These are phyloP conservation scores for Fusarium neocosmosporiellum DNA, from an alignment of 2,329 filamentous ascomycete genomes.

Conservation along the genomic window DNA sequence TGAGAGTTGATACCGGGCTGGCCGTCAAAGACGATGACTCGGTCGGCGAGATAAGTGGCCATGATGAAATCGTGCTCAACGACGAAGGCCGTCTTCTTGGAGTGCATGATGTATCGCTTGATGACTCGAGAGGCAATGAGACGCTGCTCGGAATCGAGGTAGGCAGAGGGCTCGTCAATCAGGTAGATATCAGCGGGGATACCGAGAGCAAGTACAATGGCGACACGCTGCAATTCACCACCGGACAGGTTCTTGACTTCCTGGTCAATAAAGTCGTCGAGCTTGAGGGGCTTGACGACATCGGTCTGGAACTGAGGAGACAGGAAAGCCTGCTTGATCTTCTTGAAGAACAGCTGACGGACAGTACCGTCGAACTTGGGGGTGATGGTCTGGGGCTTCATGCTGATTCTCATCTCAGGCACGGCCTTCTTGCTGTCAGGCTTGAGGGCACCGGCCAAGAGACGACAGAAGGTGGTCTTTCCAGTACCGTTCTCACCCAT, in stretches of 20 bases:
- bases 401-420: conserved; percentile 95
- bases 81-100: conserved; percentile 99
- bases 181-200: conserved; percentile 97
- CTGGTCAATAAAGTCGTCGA: conserved; percentile 99
- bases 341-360: conserved; percentile 98
- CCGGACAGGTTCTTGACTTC: conserved; percentile 99
- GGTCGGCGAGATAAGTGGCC: conserved; percentile 81
- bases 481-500: conserved; percentile 99
- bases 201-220: conserved; percentile 96
- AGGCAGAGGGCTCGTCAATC: conserved; percentile 97
- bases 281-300: conserved; percentile 98
- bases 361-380: conserved; percentile 98
- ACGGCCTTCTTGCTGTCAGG: conserved; percentile 83
- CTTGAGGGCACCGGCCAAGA: conserved; percentile 92
- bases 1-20: conserved; percentile 88
- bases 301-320: conserved; percentile 99
- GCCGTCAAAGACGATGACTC: conserved; percentile 98
- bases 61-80: conserved; percentile 99
- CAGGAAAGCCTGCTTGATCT: conserved; percentile 96
- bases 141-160: conserved; percentile 99
- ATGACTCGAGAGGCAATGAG: conserved; percentile 97
- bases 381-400: conserved; percentile 99
- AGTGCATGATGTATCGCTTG: conserved; percentile 99
- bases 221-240: conserved; percentile 99
- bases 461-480: conserved; percentile 98